A percentile compares a stretch with the other conserved stretches of the same genome.
These are phyloP conservation scores for Aotearoamyces nothofagi DNA, from an alignment of 2,329 filamentous ascomycete species.

Conservation along the genomic window DNA sequence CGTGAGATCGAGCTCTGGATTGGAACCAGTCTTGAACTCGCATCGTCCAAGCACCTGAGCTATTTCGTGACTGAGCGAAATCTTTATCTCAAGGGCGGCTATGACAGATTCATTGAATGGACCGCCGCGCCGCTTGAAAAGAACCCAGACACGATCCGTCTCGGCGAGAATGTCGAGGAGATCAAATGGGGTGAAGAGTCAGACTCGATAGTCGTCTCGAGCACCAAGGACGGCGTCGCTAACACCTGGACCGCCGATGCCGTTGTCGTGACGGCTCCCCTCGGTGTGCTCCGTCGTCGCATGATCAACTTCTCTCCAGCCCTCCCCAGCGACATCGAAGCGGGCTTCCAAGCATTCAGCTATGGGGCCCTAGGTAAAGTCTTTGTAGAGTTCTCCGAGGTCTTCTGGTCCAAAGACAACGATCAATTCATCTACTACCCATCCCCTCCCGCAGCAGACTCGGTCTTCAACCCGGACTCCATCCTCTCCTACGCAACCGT, in stretches of 20 bases:
- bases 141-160: constrained; percentile 21
- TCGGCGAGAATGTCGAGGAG: constrained; percentile 23
- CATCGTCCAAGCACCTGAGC: constrained; percentile 25
- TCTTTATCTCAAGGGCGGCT: constrained; percentile 29
- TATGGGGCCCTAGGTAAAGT: constrained; percentile 28
- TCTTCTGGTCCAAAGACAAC: constrained; percentile 29
- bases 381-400: constrained; percentile 26
- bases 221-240: constrained; percentile 10
- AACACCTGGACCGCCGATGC: constrained; percentile 21
- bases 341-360: constrained; percentile 22
- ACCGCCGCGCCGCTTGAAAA: constrained; percentile 21
- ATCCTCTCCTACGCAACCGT: constrained; percentile 28
- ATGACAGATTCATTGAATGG: constrained; percentile 27
- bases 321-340: constrained; percentile 21
- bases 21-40: constrained; percentile 24
- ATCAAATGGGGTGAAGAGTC: constrained; percentile 23
- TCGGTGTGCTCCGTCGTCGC: constrained; percentile 23
- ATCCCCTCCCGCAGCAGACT: constrained; percentile 19
- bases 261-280: constrained; percentile 23
- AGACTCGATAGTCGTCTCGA: constrained; percentile 14
- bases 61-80: constrained; percentile 28
- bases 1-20: constrained; percentile 28
- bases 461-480: constrained; percentile 18
- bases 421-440: constrained; percentile 29
- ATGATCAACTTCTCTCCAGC: constrained; percentile 24